Conservation (phyloP, 1,284 basidiomycete genomes). For the Malassezia cuniculi region DNA sequence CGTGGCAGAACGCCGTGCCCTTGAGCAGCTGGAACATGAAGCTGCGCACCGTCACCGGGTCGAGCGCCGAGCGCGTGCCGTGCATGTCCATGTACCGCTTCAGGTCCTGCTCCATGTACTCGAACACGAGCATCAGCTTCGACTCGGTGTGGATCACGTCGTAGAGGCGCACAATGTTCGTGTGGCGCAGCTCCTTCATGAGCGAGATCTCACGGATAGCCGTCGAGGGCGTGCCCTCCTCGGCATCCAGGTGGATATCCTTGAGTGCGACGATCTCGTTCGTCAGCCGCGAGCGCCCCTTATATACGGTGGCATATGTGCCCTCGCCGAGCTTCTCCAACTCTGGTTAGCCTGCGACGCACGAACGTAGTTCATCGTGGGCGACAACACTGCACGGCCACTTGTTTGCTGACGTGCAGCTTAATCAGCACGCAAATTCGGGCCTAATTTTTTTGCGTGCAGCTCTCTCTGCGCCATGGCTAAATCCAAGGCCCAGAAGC, state of each 20-base stretch:
- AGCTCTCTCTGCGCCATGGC: constrained; percentile 14
- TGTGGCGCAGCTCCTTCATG: constrained; percentile 91
- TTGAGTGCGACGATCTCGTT: constrained; percentile 52
- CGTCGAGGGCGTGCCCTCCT: constrained; percentile 86
- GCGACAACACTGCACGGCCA: too few species aligned
- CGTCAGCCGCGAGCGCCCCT: constrained; percentile 41
- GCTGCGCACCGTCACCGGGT: constrained; percentile 79
- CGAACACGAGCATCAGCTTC: constrained; percentile 95
- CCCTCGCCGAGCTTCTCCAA: constrained; percentile 45
- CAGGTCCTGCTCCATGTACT: constrained; percentile 94
- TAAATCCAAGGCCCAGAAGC: constrained; percentile 29
- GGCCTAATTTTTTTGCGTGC: neutral
- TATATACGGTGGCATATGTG: constrained; percentile 45
- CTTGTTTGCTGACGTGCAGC: too few species aligned
- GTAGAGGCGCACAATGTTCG: constrained; percentile 87
- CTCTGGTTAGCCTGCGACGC: constrained; percentile 20
- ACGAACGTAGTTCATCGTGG: constrained; percentile 40
- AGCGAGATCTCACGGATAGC: constrained; percentile 89
- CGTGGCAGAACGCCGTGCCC: constrained; percentile 96
- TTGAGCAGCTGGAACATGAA: constrained; percentile 97
- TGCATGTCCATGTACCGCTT: constrained; percentile 99
- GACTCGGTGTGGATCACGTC: constrained; percentile 92
- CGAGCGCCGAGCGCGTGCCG: constrained; percentile 85
- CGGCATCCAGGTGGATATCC: constrained; percentile 87
- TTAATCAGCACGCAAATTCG: too few species aligned